These are phyloP conservation scores for Arxiozyma bovina DNA, from an alignment of 1,139 yeast species.

Conservation along the genomic window DNA sequence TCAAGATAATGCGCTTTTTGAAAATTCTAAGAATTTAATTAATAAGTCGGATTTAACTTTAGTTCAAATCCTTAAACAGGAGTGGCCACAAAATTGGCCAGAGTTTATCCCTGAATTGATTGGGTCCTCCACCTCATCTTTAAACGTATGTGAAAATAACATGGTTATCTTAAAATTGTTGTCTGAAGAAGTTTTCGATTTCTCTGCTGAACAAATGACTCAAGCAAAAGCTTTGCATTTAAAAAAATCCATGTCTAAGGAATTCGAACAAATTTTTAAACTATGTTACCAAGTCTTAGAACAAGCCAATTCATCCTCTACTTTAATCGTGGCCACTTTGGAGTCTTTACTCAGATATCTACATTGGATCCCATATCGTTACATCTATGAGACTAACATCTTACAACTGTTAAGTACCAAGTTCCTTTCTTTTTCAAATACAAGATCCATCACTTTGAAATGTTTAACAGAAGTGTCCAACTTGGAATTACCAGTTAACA, in stretches of 20 bases:
- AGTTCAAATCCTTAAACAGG: constrained; percentile 91
- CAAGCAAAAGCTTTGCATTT: constrained; percentile 84
- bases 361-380: constrained; percentile 90
- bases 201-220: constrained; percentile 88
- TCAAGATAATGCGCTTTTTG: constrained; percentile 72
- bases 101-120: constrained; percentile 91
- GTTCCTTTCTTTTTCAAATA: constrained; percentile 70
- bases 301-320: constrained; percentile 64
- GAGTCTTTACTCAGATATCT: constrained; percentile 76
- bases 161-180: constrained; percentile 84
- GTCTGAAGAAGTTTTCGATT: constrained; percentile 94
- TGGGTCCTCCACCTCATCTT: constrained; percentile 70
- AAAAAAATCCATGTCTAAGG: constrained; percentile 77
- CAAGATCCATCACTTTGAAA: constrained; percentile 76
- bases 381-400: constrained; percentile 79
- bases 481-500: constrained; percentile 53
- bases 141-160: constrained; percentile 93
- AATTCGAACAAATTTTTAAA: constrained; percentile 86
- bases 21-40: constrained; percentile 69
- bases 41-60: constrained; percentile 89
- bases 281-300: constrained; percentile 89
- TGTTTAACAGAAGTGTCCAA: constrained; percentile 87
- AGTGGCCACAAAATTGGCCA: constrained; percentile 99
- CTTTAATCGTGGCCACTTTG: constrained; percentile 76
- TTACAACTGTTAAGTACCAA: constrained; percentile 63